Percentiles rank a stretch among this genome's conserved stretches.
Evolutionary conservation across 345 rosid genomes (phyloP).

Genomic region (Ailanthus altissimus): DNA sequence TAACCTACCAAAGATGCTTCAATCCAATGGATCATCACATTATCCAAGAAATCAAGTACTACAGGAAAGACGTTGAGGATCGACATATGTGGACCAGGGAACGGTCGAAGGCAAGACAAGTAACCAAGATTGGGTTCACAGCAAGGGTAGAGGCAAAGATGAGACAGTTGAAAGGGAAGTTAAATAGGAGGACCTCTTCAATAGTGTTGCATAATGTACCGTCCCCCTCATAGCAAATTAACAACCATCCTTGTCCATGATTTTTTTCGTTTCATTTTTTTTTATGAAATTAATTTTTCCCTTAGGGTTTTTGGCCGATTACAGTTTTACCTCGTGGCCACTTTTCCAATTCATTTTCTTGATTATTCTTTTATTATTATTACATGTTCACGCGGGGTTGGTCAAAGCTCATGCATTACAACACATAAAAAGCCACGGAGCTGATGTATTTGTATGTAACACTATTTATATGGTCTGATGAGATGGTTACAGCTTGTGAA

Average conservation of each 20-base stretch:
- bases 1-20: constrained; percentile 72
- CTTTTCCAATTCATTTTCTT: constrained; percentile 31
- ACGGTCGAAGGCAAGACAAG: constrained; percentile 82
- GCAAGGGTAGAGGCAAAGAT: constrained; percentile 95
- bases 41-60: constrained; percentile 91
- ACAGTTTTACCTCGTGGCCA: constrained; percentile 21
- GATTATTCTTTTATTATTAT: constrained; percentile 20
- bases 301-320: constrained; percentile 27
- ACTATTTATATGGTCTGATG: constrained; percentile 17
- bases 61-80: constrained; percentile 75
- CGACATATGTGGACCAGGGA: constrained; percentile 84
- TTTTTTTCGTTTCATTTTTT: constrained; percentile 15
- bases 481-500: constrained; percentile 14
- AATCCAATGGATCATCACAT: constrained; percentile 93
- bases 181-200: constrained; percentile 64
- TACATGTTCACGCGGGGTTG: constrained; percentile 25
- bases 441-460: constrained; percentile 21
- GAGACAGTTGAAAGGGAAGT: constrained; percentile 63
- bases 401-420: constrained; percentile 21
- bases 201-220: constrained; percentile 33
- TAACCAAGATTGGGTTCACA: constrained; percentile 93
- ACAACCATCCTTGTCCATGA: constrained; percentile 7
- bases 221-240: constrained; percentile 50
- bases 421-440: background rate
- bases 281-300: constrained; percentile 4